phyloP scores from a whole-genome alignment of 441 rosid species.

The Oxalis stricta region DNA sequence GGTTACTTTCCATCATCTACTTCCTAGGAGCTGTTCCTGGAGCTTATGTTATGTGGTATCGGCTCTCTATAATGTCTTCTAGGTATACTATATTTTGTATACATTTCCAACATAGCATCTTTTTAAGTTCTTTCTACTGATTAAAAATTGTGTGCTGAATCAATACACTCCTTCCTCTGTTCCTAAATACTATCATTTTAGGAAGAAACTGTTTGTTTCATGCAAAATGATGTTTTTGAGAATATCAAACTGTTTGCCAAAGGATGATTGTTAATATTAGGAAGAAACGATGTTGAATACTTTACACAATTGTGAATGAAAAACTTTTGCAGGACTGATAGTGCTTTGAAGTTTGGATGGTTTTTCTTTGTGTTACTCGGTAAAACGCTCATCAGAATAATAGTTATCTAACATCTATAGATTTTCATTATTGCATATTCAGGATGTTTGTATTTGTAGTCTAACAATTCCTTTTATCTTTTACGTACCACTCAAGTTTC shows the following conservation, averaged over 20 bases:
- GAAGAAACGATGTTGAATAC: too few species aligned
- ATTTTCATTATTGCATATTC: too few species aligned
- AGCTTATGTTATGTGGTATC: slow-evolving; percentile 84
- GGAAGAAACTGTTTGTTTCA: too few species aligned
- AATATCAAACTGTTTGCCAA: too few species aligned
- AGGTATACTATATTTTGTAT: slow-evolving; percentile 50
- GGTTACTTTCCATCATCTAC: slow-evolving; percentile 94
- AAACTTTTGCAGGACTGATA: slow-evolving; percentile 73
- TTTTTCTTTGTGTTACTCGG: slow-evolving; percentile 76
- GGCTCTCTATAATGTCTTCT: slow-evolving; percentile 89
- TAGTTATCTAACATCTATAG: too few species aligned
- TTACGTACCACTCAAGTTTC: too few species aligned
- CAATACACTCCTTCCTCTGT: too few species aligned
- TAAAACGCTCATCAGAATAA: slow-evolving; percentile 28
- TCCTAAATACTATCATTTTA: too few species aligned
- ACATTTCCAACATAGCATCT: background rate
- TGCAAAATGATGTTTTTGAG: too few species aligned
- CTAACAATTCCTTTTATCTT: too few species aligned
- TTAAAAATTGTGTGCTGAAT: background rate
- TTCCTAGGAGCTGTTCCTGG: slow-evolving; percentile 88
- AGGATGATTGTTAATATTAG: too few species aligned
- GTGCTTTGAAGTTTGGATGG: slow-evolving; percentile 90
- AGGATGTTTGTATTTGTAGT: too few species aligned
- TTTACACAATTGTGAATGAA: slow-evolving; percentile 5
- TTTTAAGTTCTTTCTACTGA: background rate